These are phyloP conservation scores for Podospora tetraspora DNA, from an alignment of 495 filamentous ascomycete genomes.

Conservation along the genomic window DNA sequence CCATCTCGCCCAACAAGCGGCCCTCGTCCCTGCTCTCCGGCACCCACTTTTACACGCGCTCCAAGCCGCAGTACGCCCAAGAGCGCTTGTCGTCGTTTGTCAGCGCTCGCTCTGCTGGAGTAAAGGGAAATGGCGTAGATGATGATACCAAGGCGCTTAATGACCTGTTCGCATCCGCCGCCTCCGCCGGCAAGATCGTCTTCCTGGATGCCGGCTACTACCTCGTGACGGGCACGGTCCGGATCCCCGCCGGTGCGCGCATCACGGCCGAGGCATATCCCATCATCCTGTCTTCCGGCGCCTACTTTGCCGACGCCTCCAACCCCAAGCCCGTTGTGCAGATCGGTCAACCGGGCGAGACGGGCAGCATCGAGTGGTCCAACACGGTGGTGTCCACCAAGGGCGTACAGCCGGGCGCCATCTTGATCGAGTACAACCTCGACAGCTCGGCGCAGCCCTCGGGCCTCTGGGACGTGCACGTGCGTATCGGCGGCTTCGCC, in stretches of 20 bases:
- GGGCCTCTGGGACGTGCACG: conserved; percentile 88
- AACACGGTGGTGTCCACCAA: conserved; percentile 72
- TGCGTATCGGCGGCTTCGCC: conserved; percentile 71
- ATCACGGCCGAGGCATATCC: conserved; percentile 83
- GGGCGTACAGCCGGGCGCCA: conserved; percentile 70
- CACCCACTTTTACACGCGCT: conserved; percentile 52
- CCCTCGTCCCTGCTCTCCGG: conserved; percentile 33
- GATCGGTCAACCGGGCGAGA: conserved; percentile 65
- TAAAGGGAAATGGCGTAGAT: conserved; percentile 63
- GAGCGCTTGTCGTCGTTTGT: conserved; percentile 52
- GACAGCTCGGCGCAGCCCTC: conserved; percentile 55
- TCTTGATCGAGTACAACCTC: conserved; percentile 85
- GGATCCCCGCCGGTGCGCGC: conserved; percentile 62
- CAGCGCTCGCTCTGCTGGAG: conserved; percentile 65
- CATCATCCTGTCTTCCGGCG: conserved; percentile 68
- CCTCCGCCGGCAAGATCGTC: conserved; percentile 54
- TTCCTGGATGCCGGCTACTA: conserved; percentile 87
- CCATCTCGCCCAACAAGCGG: conserved; percentile 34
- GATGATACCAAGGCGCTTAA: conserved; percentile 68
- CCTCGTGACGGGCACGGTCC: conserved; percentile 68
- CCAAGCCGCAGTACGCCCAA: conserved; percentile 65
- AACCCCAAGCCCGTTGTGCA: conserved; percentile 66
- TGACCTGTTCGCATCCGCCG: conserved; percentile 54
- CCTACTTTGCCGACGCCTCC: conserved; percentile 58
- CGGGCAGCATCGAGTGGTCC: conserved; percentile 71